Conservation (phyloP, 2,329 filamentous ascomycete species). For the Colletotrichum melonis region DNA sequence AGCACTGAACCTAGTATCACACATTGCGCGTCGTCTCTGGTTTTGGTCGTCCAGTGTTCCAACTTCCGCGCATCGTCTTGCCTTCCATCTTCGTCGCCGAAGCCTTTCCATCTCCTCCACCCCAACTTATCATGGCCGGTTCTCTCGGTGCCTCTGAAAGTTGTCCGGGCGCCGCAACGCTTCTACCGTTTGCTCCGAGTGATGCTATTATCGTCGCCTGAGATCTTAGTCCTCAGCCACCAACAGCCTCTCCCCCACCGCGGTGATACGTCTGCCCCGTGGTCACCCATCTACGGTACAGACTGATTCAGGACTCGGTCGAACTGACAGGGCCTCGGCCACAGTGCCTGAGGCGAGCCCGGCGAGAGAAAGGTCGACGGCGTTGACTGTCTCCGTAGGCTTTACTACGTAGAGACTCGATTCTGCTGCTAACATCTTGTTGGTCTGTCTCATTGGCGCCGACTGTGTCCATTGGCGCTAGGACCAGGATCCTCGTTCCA, state of each 20-base stretch:
- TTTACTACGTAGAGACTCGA: not conserved
- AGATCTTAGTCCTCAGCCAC: slow-evolving; percentile 19
- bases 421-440: not conserved
- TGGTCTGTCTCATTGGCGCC: slow-evolving; percentile 2
- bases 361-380: not conserved
- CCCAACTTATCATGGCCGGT: not conserved
- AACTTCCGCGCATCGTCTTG: not conserved
- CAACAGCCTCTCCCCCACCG: not conserved
- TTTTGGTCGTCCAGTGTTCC: not conserved
- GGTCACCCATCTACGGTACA: not conserved
- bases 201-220: slow-evolving; percentile 23
- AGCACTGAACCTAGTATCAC: slow-evolving; percentile 9
- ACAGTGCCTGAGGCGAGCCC: slow-evolving; percentile 7
- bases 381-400: not conserved
- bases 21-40: slow-evolving; percentile 19
- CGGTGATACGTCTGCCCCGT: not conserved
- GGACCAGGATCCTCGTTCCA: slow-evolving; percentile 31
- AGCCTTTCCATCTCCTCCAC: not conserved
- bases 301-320: slow-evolving; percentile 1
- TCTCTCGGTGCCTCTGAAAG: slow-evolving; percentile 1
- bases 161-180: slow-evolving; percentile 17
- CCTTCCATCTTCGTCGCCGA: not conserved
- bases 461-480: slow-evolving; percentile 17
- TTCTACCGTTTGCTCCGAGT: slow-evolving; percentile 4
- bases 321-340: slow-evolving; percentile 11